phyloP scores from a whole-genome alignment of 768 basidiomycete genomes.

The Leccinum sublutescens region DNA sequence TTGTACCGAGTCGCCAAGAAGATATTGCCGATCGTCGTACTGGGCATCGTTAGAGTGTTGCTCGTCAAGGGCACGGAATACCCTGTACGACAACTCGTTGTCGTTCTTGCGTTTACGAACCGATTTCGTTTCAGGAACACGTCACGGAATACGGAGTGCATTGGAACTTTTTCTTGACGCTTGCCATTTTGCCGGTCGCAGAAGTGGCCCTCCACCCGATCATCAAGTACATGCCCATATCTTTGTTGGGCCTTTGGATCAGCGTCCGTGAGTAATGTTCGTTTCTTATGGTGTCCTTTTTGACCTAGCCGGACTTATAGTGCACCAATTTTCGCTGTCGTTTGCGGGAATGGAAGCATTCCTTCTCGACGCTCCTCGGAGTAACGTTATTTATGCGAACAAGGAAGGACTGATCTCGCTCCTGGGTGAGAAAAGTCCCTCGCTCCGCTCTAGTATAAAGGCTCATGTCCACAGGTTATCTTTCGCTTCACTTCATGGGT shows the following conservation, averaged over 20 bases:
- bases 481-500: conserved; percentile 86
- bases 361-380: conserved; percentile 64
- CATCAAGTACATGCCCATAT: conserved; percentile 54
- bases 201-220: conserved; percentile 70
- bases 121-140: conserved; percentile 65
- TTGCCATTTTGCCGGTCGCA: conserved; percentile 75
- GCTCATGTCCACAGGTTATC: conserved; percentile 59
- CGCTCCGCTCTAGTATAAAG: background rate
- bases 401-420: conserved; percentile 91
- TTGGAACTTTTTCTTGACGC: conserved; percentile 98
- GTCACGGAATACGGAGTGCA: conserved; percentile 94
- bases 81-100: conserved; percentile 57
- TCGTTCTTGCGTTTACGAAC: background rate
- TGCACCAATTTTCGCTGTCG: conserved; percentile 68
- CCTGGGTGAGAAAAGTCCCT: conserved; percentile 45
- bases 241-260: conserved; percentile 59
- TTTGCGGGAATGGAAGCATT: conserved; percentile 55
- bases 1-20: conserved; percentile 52
- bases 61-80: conserved; percentile 94
- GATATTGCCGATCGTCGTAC: conserved; percentile 59
- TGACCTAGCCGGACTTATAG: conserved; percentile 37
- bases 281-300: background rate
- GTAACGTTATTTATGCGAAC: conserved; percentile 68
- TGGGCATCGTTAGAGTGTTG: conserved; percentile 76
- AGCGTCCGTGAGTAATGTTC: conserved; percentile 49